phyloP scores from a whole-genome alignment of 106 monocot genomes.

The Acorus calamus region DNA sequence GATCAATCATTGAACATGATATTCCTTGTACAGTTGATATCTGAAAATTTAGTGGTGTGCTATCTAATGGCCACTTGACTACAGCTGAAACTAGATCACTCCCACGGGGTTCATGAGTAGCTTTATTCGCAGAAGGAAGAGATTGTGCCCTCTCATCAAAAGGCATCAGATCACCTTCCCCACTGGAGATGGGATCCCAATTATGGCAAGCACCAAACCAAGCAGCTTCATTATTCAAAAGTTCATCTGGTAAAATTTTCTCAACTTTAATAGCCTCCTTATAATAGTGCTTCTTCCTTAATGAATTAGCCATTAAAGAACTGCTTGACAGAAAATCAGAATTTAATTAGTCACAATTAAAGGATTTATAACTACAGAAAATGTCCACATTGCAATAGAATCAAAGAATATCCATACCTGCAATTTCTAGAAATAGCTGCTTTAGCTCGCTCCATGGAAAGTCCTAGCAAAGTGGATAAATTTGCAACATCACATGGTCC shows the following conservation, averaged over 20 bases:
- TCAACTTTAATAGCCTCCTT: constrained; percentile 79
- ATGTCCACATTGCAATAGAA: not conserved
- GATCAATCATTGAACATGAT: too few relatives aligned
- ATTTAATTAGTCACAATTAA: not conserved
- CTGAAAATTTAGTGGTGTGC: constrained; percentile 1
- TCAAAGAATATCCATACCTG: constrained; percentile 34
- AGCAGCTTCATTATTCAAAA: constrained; percentile 12
- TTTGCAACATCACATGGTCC: constrained; percentile 81
- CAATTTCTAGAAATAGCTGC: constrained; percentile 67
- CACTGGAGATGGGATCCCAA: constrained; percentile 86
- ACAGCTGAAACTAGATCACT: constrained; percentile 1
- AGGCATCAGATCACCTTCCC: constrained; percentile 59
- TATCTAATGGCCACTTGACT: not conserved
- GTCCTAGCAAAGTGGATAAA: constrained; percentile 56
- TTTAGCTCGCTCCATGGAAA: constrained; percentile 74
- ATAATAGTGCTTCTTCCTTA: constrained; percentile 70
- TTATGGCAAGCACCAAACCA: constrained; percentile 54
- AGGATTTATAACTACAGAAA: not conserved
- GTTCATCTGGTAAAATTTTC: constrained; percentile 34
- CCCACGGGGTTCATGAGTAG: not conserved
- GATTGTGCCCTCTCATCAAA: constrained; percentile 43
- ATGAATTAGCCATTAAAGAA: constrained; percentile 42
- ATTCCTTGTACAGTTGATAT: not conserved
- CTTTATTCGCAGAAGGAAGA: constrained; percentile 18
- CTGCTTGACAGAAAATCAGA: constrained; percentile 20